Base-by-base conservation (phyloP, 73 alveolate genomes). In the Paramecium tetraurelia region DNA sequence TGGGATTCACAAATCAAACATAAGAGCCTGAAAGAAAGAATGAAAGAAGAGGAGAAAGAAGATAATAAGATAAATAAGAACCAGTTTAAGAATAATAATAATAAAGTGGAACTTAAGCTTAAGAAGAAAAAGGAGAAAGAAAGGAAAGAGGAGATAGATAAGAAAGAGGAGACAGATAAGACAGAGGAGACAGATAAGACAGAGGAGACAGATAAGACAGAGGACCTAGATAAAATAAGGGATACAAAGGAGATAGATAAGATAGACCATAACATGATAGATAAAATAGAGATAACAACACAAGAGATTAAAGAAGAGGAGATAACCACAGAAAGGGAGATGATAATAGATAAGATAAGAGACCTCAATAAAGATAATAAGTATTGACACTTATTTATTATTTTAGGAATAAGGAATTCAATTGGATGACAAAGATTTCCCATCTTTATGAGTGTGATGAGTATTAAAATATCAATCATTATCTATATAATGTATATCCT, bases 351-450 rank as follows among this genome's bases (percentile, higher is more conserved):
- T 18, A 53, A 53, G 69, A 53, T 16, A 53, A 53, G 7, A 53
- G n/a, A 53, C 69, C 69, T 53, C 21, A 53, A 18, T 53, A 53
- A 53, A 53, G 14, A 53, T 53, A 18, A 53, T 53, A 53, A 53
- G 69, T 53, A 53, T 2, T 53, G 18, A 4, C 7, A 53, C 1
- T 18, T 63, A 63, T 22, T 27, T 27, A 63, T 11, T 33, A 63
- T 27, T 63, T 33, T 63, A 63, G 46, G 41, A 63, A 14, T 33
- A 63, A 33, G 84, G 84, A 31, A 14, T 63, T 27, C 46, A 63
- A 63, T 63, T 63, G 50, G 84, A 63, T 63, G 84, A 63, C 48
- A 63, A 63, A 33, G 84, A 63, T 63, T 63, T 63, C 84, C 84
- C 84, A 22, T 27, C 84, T 63, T 63, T 63, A 33, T 63, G 84